Base-by-base conservation (phyloP, 306 rosid species). In the Calophaca sinica region DNA sequence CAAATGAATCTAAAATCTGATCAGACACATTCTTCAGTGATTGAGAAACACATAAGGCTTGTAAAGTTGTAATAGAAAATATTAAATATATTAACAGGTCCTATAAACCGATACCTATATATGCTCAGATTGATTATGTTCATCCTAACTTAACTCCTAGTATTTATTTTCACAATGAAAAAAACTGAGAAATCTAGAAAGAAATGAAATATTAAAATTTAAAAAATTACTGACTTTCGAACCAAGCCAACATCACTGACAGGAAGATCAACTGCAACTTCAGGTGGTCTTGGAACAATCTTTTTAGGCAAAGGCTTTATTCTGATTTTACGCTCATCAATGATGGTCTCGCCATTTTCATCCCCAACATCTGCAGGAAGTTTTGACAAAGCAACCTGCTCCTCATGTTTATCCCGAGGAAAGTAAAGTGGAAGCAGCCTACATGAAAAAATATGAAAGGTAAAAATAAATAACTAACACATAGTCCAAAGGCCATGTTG, bases 291-390 rank as follows among this genome's bases (percentile, higher is more conserved):
- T 1, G 91, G 79, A 84, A 74, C 77, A 72, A 53, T 77, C 90
- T 81, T 94, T 82, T 92, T 87, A 32, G 96, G 97, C 84, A 94
- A 89, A 68, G 96, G 83, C 86, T 90, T 92, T 85, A 94, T 94
- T 85, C 99, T 92, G 86, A 92, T 94, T 87, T 94, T 94, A 46
- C 99, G 97, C 65, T 94, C 99, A 73, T 90, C 97, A 73, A 92
- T 87, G 79, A 90, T 80, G 36, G 97, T 94, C 87, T 94, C 99
- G 2, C 99, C 99, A 81, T 94, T 94, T 81, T 94, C 99, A 89
- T 94, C 99, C 67, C 99, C 99, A 68, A 94, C 96, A 78, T 94
- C 99, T 60, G 96, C 93, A 46, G 99, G 99, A 89, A 94, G 96
- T 85, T 94, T 94, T 38, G 84, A 86, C 67, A 89, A 76, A 39